Base-by-base conservation (phyloP, 1,284 basidiomycete species). In the Xerocomus minutiporus region DNA sequence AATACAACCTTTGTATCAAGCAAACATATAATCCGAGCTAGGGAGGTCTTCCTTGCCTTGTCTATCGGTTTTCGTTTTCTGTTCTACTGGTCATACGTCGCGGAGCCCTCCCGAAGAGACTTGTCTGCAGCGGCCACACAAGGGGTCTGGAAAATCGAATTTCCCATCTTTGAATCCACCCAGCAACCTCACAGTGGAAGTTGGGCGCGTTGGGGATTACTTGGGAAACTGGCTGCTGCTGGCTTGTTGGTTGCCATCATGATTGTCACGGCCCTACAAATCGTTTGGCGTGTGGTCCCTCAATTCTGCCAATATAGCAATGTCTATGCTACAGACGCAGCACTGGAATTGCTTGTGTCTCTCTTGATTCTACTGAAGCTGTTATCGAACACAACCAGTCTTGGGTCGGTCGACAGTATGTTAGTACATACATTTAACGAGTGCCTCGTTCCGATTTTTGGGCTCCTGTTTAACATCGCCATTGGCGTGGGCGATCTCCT, bases 71-170 rank as follows among this genome's bases (percentile, higher is more conserved):
- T 81, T 45, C 77, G 82, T 40, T 82, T 81, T 61, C 63, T 88
- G 15, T 88, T 83, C 63, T 82, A 83, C 56, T 90, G 87, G 88
- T 70, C 68, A 41, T 80, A 82, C 54, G 80, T 84, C 36, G 75
- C 80, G 20, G 74, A 76, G 57, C 76, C 82, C 46, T 83, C 84
- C 15, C 67, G 70, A 29, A 75, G 72, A 40, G 77, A 80, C 59
- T 58, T 61, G 6, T 61, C 57, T 28, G 54, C 63, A 20, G 15
- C 55, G 23, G 51, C 60, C 43, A 48, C 56, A 32, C 51, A 42
- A 46, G 39, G 52, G n/a, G 43, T 46, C 50, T 47, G 57, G 48
- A 52, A 59, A 55, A 48, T 58, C 51, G 53, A 57, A 25, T 58
- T 64, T 47, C 55, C 63, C 25, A 39, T 55, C 23, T 49, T 66